Conservation (phyloP, 345 rosid genomes). For the Viola odorata region DNA sequence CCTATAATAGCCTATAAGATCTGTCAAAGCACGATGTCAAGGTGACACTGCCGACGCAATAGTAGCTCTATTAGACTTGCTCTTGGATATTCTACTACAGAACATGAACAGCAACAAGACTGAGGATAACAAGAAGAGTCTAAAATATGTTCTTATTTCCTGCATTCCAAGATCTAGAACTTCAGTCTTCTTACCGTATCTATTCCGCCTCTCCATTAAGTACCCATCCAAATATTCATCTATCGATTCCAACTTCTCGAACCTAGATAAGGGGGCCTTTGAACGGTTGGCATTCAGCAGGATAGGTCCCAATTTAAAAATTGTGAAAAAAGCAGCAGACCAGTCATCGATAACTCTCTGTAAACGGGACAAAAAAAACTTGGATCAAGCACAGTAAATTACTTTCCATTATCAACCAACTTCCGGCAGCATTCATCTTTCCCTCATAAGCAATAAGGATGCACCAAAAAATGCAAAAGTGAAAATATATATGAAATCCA, state of each 20-base stretch:
- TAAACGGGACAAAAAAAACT: conserved; percentile 10
- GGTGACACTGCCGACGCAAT: conserved; percentile 30
- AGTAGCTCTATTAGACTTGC: conserved; percentile 52
- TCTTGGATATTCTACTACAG: conserved; percentile 87
- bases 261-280: conserved; percentile 27
- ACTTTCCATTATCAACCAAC: neutral
- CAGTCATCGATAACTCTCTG: conserved; percentile 89
- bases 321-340: conserved; percentile 76
- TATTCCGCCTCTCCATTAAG: conserved; percentile 74
- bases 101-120: conserved; percentile 82
- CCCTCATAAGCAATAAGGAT: neutral
- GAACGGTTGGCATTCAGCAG: conserved; percentile 35
- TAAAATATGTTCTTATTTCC: conserved; percentile 88
- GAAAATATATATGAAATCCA: neutral
- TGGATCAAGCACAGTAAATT: neutral
- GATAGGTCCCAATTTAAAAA: conserved; percentile 55
- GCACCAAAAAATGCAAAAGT: neutral
- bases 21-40: neutral
- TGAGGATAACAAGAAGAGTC: conserved; percentile 88
- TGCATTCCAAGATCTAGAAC: conserved; percentile 93
- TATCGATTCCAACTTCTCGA: conserved; percentile 68
- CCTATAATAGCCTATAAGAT: no score
- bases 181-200: conserved; percentile 82
- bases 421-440: no score
- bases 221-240: conserved; percentile 91